phyloP scores from a whole-genome alignment of 2,329 filamentous ascomycete genomes.

The Paradendryphiella salina region DNA sequence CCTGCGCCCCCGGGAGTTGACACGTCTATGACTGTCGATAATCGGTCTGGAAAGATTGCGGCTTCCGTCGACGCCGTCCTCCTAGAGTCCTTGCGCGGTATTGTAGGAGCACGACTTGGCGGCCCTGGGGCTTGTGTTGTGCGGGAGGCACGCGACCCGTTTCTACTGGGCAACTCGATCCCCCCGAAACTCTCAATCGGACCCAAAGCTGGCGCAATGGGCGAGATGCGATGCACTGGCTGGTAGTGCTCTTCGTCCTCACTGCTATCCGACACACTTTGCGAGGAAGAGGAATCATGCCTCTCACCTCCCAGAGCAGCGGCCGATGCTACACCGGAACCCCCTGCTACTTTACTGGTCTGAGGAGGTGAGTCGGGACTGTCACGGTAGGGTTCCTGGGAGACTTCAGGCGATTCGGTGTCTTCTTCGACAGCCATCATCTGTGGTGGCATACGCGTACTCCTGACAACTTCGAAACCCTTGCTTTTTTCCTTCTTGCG shows the following conservation, averaged over 20 bases:
- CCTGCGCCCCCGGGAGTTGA: constrained; percentile 20
- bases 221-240: constrained; percentile 51
- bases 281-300: constrained; percentile 55
- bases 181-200: constrained; percentile 62
- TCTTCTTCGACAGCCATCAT: constrained; percentile 68
- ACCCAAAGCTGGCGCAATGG: constrained; percentile 61
- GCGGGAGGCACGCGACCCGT: constrained; percentile 62
- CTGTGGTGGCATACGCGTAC: constrained; percentile 76
- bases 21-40: constrained; percentile 37
- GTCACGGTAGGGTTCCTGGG: constrained; percentile 57
- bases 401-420: constrained; percentile 52
- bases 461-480: constrained; percentile 94
- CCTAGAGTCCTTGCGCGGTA: constrained; percentile 74
- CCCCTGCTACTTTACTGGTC: constrained; percentile 8
- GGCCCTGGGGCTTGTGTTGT: constrained; percentile 23
- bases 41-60: constrained; percentile 30
- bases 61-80: constrained; percentile 37
- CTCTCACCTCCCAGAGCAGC: constrained; percentile 27
- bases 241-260: constrained; percentile 50
- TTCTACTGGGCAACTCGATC: constrained; percentile 66
- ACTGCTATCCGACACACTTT: constrained; percentile 40
- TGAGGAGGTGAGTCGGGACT: constrained; percentile 46
- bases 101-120: constrained; percentile 45
- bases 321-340: constrained; percentile 21
- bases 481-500: constrained; percentile 95